Evolutionary conservation across 75 land plant species (phyloP).

Genomic region (Cunninghamia lanceolata): DNA sequence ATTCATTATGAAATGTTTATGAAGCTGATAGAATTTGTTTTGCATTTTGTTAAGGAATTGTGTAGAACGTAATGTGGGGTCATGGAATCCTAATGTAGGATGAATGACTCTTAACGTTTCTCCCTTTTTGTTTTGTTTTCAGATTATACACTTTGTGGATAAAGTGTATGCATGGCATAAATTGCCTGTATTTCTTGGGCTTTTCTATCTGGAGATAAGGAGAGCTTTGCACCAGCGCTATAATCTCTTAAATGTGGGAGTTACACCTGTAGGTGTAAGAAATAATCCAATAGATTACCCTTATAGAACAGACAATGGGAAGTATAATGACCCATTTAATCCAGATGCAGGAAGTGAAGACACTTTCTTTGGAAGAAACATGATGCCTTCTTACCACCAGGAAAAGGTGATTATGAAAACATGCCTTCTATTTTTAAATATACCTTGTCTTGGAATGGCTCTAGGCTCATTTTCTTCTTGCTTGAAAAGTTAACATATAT

Average conservation of each 20-base stretch:
- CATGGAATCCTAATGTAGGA: too few relatives aligned
- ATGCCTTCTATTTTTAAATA: too few relatives aligned
- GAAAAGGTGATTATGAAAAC: conserved; percentile 19
- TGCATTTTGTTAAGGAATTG: background rate
- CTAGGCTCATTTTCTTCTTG: too few relatives aligned
- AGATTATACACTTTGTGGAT: conserved; percentile 56
- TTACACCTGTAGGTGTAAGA: background rate
- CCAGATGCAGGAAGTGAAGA: conserved; percentile 25
- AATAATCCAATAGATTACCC: conserved; percentile 14
- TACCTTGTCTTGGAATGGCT: too few relatives aligned
- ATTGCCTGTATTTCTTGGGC: conserved; percentile 53
- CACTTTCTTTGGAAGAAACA: conserved; percentile 57
- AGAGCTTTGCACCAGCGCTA: conserved; percentile 51
- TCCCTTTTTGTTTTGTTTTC: background rate
- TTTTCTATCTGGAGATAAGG: conserved; percentile 48
- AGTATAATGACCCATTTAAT: conserved; percentile 34
- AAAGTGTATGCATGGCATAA: conserved; percentile 46
- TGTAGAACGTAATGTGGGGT: too few relatives aligned
- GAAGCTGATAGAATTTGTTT: too few relatives aligned
- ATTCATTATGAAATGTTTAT: too few relatives aligned
- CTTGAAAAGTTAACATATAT: too few relatives aligned
- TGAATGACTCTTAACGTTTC: too few relatives aligned
- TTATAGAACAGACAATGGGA: conserved; percentile 45
- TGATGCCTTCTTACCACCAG: conserved; percentile 33
- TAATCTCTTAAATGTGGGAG: conserved; percentile 53